Percentiles rank a stretch among this genome's conserved stretches.
These are phyloP conservation scores for Bolboschoenoplectus hybrid DNA, from an alignment of 202 grass and related monocot species.

Conservation along the genomic window DNA sequence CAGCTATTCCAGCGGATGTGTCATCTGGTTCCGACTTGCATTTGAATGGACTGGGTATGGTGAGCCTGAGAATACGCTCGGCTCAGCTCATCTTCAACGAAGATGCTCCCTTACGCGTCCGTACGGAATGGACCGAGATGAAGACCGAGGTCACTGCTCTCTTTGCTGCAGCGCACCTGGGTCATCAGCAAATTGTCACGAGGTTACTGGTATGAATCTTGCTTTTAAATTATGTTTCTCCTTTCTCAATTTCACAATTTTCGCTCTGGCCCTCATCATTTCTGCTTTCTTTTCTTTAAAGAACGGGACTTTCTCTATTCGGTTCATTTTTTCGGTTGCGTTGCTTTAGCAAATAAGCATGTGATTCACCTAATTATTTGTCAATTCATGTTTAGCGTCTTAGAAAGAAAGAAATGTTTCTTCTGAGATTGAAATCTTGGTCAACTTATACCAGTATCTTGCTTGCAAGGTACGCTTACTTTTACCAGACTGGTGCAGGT, in stretches of 20 bases:
- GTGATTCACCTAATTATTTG: not conserved
- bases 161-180: conserved; percentile 59
- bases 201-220: conserved; percentile 50
- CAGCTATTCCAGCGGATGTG: conserved; percentile 36
- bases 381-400: not conserved
- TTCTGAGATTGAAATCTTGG: conserved; percentile 1
- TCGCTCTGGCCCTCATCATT: not conserved
- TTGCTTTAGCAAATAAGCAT: not conserved
- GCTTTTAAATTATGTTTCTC: not conserved
- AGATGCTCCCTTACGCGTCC: conserved; percentile 46
- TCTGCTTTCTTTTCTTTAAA: not conserved
- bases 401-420: not conserved
- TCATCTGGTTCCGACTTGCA: conserved; percentile 17
- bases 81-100: conserved; percentile 47
- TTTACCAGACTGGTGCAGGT: not conserved
- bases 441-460: not conserved
- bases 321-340: not conserved
- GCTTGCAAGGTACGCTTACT: not conserved
- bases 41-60: conserved; percentile 50
- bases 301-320: not conserved
- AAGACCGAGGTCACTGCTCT: conserved; percentile 63
- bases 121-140: conserved; percentile 41
- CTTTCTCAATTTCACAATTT: conserved; percentile 12
- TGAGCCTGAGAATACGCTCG: conserved; percentile 46
- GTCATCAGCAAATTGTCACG: conserved; percentile 43